phyloP scores from a whole-genome alignment of 2,329 filamentous ascomycete genomes.

The Sporothrix globosa region DNA sequence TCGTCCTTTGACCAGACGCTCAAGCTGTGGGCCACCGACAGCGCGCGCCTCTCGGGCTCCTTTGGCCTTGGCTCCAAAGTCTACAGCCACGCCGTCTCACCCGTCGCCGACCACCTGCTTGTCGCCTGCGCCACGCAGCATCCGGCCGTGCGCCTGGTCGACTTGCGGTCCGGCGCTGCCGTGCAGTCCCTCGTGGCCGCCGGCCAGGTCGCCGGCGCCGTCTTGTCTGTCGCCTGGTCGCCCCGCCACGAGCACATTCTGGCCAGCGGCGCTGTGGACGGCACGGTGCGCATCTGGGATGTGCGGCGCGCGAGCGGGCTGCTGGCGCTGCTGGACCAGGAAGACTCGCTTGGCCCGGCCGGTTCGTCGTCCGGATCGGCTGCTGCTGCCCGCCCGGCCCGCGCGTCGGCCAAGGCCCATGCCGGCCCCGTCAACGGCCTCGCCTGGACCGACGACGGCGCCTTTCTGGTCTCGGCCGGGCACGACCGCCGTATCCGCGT shows the following conservation, averaged over 20 bases:
- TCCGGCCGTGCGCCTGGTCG: constrained; percentile 80
- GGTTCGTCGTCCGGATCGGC: constrained; percentile 41
- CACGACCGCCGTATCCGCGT: constrained; percentile 84
- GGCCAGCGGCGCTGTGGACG: constrained; percentile 82
- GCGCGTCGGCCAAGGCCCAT: constrained; percentile 67
- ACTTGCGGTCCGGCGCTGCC: constrained; percentile 78
- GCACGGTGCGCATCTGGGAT: constrained; percentile 84
- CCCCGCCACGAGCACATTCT: constrained; percentile 78
- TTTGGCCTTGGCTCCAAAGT: constrained; percentile 71
- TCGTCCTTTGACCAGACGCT: constrained; percentile 77
- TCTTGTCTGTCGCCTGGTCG: constrained; percentile 77
- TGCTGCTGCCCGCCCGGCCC: constrained; percentile 39
- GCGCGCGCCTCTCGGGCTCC: constrained; percentile 62
- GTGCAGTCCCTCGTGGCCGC: constrained; percentile 73
- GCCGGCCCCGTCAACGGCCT: constrained; percentile 81
- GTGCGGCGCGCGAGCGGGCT: constrained; percentile 76
- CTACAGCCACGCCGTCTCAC: constrained; percentile 78
- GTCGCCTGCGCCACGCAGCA: constrained; percentile 89
- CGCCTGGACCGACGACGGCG: constrained; percentile 79
- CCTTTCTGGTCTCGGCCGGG: constrained; percentile 75
- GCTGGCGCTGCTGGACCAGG: constrained; percentile 78
- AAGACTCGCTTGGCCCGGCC: constrained; percentile 74
- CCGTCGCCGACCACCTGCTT: constrained; percentile 71
- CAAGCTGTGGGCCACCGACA: constrained; percentile 72
- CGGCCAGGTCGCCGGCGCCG: constrained; percentile 57